A percentile compares a stretch with the other conserved stretches of the same genome.
phyloP scores from a whole-genome alignment of 1,139 yeast genomes.

The Sugiyamaella xylanicola region DNA sequence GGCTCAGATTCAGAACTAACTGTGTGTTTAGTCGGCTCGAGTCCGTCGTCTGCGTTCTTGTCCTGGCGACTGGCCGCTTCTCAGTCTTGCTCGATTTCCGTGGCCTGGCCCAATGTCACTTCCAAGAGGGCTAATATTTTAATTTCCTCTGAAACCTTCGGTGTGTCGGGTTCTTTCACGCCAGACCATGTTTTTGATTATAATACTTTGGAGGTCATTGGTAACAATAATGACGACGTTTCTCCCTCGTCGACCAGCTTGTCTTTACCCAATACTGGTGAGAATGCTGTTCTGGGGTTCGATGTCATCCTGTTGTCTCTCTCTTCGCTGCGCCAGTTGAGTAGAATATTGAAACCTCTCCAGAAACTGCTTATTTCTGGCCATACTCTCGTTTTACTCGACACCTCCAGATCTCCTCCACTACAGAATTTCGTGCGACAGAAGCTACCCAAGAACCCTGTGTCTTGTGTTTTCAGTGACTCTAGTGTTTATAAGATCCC shows the following conservation, averaged over 20 bases:
- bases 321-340: slow-evolving; percentile 36
- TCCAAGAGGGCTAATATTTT: slow-evolving; percentile 11
- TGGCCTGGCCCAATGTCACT: slow-evolving; percentile 30
- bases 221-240: neutral
- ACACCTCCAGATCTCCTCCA: slow-evolving; percentile 38
- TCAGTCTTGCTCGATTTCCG: slow-evolving; percentile 28
- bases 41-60: slow-evolving; percentile 33
- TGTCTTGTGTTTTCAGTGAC: slow-evolving; percentile 28
- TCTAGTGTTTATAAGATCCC: slow-evolving; percentile 6
- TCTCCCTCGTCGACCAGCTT: slow-evolving; percentile 18
- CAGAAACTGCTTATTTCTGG: slow-evolving; percentile 31
- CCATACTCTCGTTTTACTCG: slow-evolving; percentile 38
- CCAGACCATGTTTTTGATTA: slow-evolving; percentile 27
- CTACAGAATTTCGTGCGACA: slow-evolving; percentile 37
- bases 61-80: slow-evolving; percentile 35
- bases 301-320: slow-evolving; percentile 39
- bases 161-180: slow-evolving; percentile 27
- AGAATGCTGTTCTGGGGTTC: slow-evolving; percentile 22
- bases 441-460: slow-evolving; percentile 34
- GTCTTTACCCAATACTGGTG: slow-evolving; percentile 11
- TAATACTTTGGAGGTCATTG: slow-evolving; percentile 22
- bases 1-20: neutral
- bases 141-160: slow-evolving; percentile 34
- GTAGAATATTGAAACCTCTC: slow-evolving; percentile 34
- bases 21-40: slow-evolving; percentile 32